Conservation (phyloP, 495 filamentous ascomycete genomes). For the Penicillium paxilli region DNA sequence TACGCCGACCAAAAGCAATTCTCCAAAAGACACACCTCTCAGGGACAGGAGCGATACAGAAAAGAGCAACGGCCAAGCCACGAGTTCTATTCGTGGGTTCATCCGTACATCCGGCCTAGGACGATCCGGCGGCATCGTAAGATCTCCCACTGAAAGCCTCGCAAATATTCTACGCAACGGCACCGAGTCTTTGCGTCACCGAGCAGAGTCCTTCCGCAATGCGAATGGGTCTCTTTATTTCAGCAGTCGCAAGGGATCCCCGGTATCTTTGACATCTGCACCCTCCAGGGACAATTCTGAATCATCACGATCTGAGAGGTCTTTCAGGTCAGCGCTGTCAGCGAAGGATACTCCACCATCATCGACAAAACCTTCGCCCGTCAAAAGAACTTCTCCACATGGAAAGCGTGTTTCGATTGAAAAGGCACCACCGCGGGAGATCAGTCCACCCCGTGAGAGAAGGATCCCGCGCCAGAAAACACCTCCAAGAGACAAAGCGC, state of each 20-base stretch:
- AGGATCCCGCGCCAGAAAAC: neutral
- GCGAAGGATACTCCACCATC: constrained; percentile 6
- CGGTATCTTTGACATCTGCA: constrained; percentile 11
- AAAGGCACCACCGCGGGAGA: neutral
- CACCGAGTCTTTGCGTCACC: constrained; percentile 23
- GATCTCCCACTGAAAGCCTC: constrained; percentile 32
- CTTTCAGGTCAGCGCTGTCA: constrained; percentile 14
- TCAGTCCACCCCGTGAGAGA: neutral
- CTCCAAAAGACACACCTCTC: neutral
- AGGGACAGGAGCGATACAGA: constrained; percentile 8
- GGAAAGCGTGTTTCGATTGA: neutral
- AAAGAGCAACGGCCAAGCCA: constrained; percentile 12
- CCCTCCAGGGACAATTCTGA: constrained; percentile 28
- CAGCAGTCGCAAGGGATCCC: constrained; percentile 16
- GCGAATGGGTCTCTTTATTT: constrained; percentile 12
- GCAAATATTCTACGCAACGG: constrained; percentile 25
- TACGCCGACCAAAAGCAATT: neutral
- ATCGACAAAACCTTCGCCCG: constrained; percentile 11
- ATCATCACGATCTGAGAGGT: constrained; percentile 22
- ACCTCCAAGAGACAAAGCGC: constrained; percentile 1
- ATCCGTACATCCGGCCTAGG: constrained; percentile 40
- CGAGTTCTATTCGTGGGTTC: constrained; percentile 39
- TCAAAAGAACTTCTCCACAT: constrained; percentile 1
- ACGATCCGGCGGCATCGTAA: constrained; percentile 25
- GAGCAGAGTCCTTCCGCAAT: constrained; percentile 23